Conservation (phyloP, 306 rosid species). For the Gillenia trifoliata region DNA sequence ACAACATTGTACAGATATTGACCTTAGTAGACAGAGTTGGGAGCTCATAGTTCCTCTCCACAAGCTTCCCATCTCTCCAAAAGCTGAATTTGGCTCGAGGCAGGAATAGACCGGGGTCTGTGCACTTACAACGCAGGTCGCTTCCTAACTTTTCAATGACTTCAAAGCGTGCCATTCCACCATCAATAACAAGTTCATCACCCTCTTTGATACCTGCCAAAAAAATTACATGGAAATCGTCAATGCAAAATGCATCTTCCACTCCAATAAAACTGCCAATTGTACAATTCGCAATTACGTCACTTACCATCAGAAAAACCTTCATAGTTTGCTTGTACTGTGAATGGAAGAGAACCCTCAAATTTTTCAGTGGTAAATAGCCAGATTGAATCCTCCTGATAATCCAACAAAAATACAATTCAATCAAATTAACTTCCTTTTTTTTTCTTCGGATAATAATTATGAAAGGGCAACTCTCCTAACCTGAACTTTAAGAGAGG, state of each 20-base stretch:
- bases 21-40: slow-evolving; percentile 79
- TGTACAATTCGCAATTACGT: background rate
- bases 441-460: background rate
- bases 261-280: background rate
- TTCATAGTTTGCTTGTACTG: slow-evolving; percentile 63
- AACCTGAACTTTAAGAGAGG: slow-evolving; percentile 83
- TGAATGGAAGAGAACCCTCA: slow-evolving; percentile 69
- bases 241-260: background rate
- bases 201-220: slow-evolving; percentile 63
- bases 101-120: slow-evolving; percentile 72
- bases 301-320: slow-evolving; percentile 77
- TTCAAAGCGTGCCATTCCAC: slow-evolving; percentile 83
- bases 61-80: slow-evolving; percentile 88
- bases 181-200: slow-evolving; percentile 79
- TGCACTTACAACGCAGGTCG: slow-evolving; percentile 71
- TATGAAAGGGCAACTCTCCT: background rate
- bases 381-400: slow-evolving; percentile 78
- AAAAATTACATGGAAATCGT: background rate
- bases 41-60: slow-evolving; percentile 50
- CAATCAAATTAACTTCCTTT: background rate
- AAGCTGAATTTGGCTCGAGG: slow-evolving; percentile 83
- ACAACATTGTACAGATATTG: background rate
- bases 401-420: slow-evolving; percentile 15
- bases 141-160: slow-evolving; percentile 60
- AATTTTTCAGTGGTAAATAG: slow-evolving; percentile 54